Evolutionary conservation across 2,329 filamentous ascomycete genomes (phyloP).

Genomic region (Diaporthe sp.): DNA sequence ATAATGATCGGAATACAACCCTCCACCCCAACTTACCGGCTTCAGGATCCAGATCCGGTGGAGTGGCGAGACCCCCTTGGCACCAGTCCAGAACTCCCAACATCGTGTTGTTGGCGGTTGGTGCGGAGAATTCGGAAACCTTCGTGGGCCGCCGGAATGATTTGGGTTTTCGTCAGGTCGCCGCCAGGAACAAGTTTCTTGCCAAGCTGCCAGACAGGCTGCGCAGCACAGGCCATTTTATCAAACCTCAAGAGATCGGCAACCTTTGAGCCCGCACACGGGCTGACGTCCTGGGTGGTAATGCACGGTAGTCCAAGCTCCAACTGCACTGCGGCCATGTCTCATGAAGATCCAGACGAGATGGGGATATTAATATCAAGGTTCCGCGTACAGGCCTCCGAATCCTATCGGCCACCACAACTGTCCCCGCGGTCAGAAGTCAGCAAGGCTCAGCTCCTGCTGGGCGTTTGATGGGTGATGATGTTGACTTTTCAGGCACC

Average conservation of each 20-base stretch:
- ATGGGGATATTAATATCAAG: constrained; percentile 11
- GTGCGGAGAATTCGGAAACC: constrained; percentile 4
- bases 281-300: too few relatives aligned
- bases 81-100: not conserved
- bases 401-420: constrained; percentile 3
- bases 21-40: not conserved
- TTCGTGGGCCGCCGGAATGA: not conserved
- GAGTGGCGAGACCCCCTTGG: not conserved
- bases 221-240: constrained; percentile 7
- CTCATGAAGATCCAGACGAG: not conserved
- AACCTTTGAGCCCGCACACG: not conserved
- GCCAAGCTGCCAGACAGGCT: constrained; percentile 25
- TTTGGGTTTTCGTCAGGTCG: not conserved
- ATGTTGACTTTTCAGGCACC: constrained; percentile 11
- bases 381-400: not conserved
- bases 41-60: not conserved
- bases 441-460: not conserved
- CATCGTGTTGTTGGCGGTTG: not conserved
- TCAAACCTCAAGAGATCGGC: constrained; percentile 6
- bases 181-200: constrained; percentile 20
- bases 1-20: not conserved
- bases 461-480: constrained; percentile 4
- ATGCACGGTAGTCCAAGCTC: not conserved
- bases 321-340: not conserved
- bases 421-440: not conserved